Base-by-base conservation (phyloP, 2,329 filamentous ascomycete genomes). In the Colletotrichum acutatum region DNA sequence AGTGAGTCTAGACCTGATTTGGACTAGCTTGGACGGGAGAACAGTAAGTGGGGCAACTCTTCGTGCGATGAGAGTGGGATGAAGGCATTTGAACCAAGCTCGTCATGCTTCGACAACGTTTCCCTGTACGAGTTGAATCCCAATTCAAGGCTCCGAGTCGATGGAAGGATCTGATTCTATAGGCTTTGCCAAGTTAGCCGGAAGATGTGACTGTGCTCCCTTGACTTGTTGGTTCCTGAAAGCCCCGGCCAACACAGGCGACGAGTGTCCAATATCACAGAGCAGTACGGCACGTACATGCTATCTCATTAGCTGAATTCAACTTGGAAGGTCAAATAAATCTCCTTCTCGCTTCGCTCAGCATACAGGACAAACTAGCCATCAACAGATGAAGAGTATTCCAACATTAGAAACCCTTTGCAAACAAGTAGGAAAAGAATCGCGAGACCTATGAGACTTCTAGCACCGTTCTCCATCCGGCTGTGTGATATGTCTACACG, bases 1-100 rank as follows among this genome's bases (percentile, higher is more conserved):
- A 6, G 53, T 42, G 56, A 66, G 42, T 46, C 71, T 72, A 72
- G 49, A 30, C 46, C 61, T 49, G 16, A 72, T 70, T 19, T 19
- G 66, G 71, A n/a, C n/a, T n/a, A n/a, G n/a, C n/a, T n/a, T n/a
- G n/a, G n/a, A n/a, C n/a, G n/a, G n/a, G n/a, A n/a, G n/a, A n/a
- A n/a, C n/a, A n/a, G n/a, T n/a, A n/a, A 67, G 63, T 63, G 64
- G 64, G 67, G 30, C 8, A 8, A 46, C 4, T 52, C 12, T 42
- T 16, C 34, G 14, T 16, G 34, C 16, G 56, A 24, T 6, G 26
- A 58, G 26, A 58, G 14, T 37, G 26, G 22, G 34, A 1, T 42
- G 37, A 26, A 60, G 61, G 46, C 46, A 71, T 30, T 26, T 8
- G 57, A 71, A 53, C 42, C 42, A 53, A 53, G 58, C 63, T 69